Percentiles rank a stretch among this genome's conserved stretches.
These are phyloP conservation scores for Udeniomyces megalosporus DNA, from an alignment of 768 basidiomycete species.

Conservation along the genomic window DNA sequence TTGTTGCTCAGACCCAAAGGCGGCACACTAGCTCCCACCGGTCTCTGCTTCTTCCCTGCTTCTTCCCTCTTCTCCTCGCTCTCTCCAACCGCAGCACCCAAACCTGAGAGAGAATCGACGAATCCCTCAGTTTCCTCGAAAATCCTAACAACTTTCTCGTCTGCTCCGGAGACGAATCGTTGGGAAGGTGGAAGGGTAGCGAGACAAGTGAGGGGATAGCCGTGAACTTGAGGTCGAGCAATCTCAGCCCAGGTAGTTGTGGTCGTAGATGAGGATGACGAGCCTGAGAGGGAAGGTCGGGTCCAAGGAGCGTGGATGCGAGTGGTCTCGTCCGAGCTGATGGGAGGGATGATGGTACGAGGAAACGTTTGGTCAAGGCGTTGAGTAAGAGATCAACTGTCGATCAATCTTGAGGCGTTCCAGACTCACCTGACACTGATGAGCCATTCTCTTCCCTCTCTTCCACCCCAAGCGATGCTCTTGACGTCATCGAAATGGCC, in stretches of 20 bases:
- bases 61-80: conserved; percentile 35
- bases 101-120: conserved; percentile 42
- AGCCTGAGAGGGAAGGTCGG: conserved; percentile 11
- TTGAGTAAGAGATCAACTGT: not conserved
- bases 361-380: not conserved
- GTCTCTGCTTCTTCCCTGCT: conserved; percentile 29
- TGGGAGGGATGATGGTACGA: not conserved
- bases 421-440: conserved; percentile 76
- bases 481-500: conserved; percentile 71
- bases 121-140: conserved; percentile 83
- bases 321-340: conserved; percentile 80
- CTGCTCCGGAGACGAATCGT: conserved; percentile 76
- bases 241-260: conserved; percentile 41
- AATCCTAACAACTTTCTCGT: conserved; percentile 86
- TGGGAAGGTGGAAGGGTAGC: conserved; percentile 47
- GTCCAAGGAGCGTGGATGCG: conserved; percentile 59
- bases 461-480: conserved; percentile 60
- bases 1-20: conserved; percentile 91
- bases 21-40: conserved; percentile 72
- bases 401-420: conserved; percentile 20
- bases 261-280: not conserved
- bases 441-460: conserved; percentile 50
- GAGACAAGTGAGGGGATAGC: conserved; percentile 74
- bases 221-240: conserved; percentile 85
- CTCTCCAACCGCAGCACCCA: conserved; percentile 36